Evolutionary conservation across 345 rosid genomes (phyloP), one percentile per base, ranked within the genome.

Genomic region (Populus pruinosa): DNA sequence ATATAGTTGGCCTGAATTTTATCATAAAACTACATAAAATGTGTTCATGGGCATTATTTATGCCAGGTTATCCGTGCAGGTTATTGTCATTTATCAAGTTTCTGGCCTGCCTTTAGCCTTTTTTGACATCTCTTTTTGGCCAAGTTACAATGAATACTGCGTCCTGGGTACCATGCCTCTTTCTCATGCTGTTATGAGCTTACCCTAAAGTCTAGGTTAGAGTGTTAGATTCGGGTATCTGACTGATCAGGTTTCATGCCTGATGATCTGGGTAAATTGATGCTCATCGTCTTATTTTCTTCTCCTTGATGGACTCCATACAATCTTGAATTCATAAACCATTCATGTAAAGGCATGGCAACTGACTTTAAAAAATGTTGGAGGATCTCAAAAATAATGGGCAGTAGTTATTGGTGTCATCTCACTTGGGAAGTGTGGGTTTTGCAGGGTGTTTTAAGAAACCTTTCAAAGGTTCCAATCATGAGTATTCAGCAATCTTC

Each of bases 381-480:
- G 17, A 27, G 16, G 68, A 64, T 64, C 39, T 64, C 4, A 5
- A 29, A 9, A 41, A 25, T 36, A 21, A 12, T 18, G 36, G 5
- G 27, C 12, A 49, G 27, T n/a, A 33, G 49, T 27, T 49, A 36
- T 36, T 31, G 17, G 4, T 31, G 13, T 70, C 21, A 70, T 67
- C n/a, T 38, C 55, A 64, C 29, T 27, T 8, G 20, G 41, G 31
- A 56, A 71, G 35, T 12, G 63, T 62, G 53, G 23, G 0, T 83
- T 67, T 79, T 83, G 77, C 80, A 86, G 88, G 88, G 88, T 43
- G 74, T 83, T 70, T 67, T 86, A 61, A 82, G 88, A 67, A 85
- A 86, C 49, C 76, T 83, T 71, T 59, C 85, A 2, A 83, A 82
- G 75, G 76, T 72, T 68, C 49, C 86, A 29, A 44, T 14, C 6